Evolutionary conservation across 2,329 filamentous ascomycete genomes (phyloP), one percentile per base, ranked within the genome.

Genomic region (Aulographum hederae): DNA sequence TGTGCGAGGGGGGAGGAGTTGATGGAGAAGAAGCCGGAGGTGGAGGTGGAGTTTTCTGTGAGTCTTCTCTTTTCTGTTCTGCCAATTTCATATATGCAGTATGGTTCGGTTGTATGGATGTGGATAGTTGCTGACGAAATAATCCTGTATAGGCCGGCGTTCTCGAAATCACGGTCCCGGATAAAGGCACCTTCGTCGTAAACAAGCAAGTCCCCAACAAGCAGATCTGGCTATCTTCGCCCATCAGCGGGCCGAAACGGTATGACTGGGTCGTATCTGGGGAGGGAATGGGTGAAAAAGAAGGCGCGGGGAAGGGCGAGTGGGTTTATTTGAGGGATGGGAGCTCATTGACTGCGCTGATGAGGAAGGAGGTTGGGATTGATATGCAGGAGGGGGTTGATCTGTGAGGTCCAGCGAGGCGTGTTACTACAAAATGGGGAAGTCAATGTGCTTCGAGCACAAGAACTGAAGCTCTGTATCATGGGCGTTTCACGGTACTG

Each of bases 191-290:
- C 18, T 98, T 91, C 50, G 80, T 98, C 37, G 68, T 98, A 58
- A 98, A 98, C 69, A 98, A 98, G 57, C 89, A 98, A 54, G 89
- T 89, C 0, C 84, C 86, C 14, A 95, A 94, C 64, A 89, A 84
- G 63, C 89, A 76, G 46, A 93, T 98, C 48, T 98, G 89, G 89
- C 71, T 95, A 28, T 89, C 81, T 23, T 92, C 82, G 27, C 89
- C 89, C 3, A 62, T 82, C 33, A 85, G 80, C 4, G 89, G 89
- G 0, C 89, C 89, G 11, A 94, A 94, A 58, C 75, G 86, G 36
- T 98, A 77, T 59, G 85, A 95, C 54, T 98, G 80, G 69, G 78
- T 92, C 34, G 52, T 85, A 31, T 44, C 61, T 29, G 72, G 74
- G 36, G 80, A 89, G 44, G 63, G 68, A 19, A 78, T 84, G 61